phyloP scores from a whole-genome alignment of 2,329 filamentous ascomycete species.

The Fusarium tricinctum region DNA sequence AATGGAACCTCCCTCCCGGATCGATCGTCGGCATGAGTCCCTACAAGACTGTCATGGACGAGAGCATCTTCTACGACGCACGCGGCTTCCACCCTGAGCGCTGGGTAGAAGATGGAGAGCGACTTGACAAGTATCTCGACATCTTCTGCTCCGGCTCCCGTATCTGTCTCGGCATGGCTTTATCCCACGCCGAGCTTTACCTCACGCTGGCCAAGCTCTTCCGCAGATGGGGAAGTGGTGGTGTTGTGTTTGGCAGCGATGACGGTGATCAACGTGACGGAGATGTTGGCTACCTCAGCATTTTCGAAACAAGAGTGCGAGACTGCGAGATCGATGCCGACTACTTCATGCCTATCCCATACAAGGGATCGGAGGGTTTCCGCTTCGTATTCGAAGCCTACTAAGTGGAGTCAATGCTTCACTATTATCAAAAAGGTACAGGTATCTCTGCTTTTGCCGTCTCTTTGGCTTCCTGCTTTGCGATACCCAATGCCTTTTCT shows the following conservation, averaged over 20 bases:
- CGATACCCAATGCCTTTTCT: constrained; percentile 32
- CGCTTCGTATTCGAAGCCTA: constrained; percentile 53
- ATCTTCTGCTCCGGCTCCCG: constrained; percentile 56
- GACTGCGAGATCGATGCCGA: constrained; percentile 57
- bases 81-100: constrained; percentile 55
- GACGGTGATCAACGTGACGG: constrained; percentile 53
- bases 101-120: constrained; percentile 53
- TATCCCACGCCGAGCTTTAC: constrained; percentile 58
- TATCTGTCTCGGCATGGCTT: constrained; percentile 55
- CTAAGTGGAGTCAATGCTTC: constrained; percentile 27
- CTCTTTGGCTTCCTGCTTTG: constrained; percentile 19
- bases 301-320: constrained; percentile 54
- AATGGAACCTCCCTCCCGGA: constrained; percentile 53
- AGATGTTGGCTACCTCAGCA: constrained; percentile 53
- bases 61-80: constrained; percentile 53
- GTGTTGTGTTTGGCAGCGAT: constrained; percentile 49
- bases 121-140: constrained; percentile 53
- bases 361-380: constrained; percentile 55
- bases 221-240: constrained; percentile 55
- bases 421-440: constrained; percentile 27
- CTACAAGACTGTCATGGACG: constrained; percentile 55
- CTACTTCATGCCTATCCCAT: constrained; percentile 58
- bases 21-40: constrained; percentile 57
- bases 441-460: constrained; percentile 28
- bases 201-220: constrained; percentile 57